Base-by-base conservation (phyloP, 2,329 filamentous ascomycete genomes). In the Colletotrichum australisinense region DNA sequence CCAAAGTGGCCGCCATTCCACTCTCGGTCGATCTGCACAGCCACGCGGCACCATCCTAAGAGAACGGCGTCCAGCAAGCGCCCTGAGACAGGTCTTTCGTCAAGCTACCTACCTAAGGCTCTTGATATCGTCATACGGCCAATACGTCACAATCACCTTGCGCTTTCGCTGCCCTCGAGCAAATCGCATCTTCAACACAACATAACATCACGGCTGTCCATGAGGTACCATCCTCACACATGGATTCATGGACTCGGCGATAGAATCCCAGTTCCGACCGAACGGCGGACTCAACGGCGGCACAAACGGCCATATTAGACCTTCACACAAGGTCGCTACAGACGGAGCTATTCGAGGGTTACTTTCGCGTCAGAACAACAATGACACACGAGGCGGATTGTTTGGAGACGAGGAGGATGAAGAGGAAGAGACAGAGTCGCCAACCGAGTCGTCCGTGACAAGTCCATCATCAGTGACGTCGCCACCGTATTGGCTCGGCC, bases 401-500 rank as follows among this genome's bases (percentile, higher is more conserved):
- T 74, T 73, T 22, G 71, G 67, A 22, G 71, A 73, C 26, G 71
- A 73, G 5, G 71, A 73, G 24, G 70, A 73, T 11, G 19, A 49
- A 22, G 42, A 49, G 32, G 67, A 60, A 16, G 70, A 73, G 7
- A 63, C 55, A n/a, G 59, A 65, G 63, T 69, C 73, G 65, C 67
- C 63, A 6, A 24, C 49, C n/a, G 57, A 60, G 30, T 71, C 74
- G 14, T 63, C 73, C 46, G 64, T 73, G 11, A 62, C 69, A 52
- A 75, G 69, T 52, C 74, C 74, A 30, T 49, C 74, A 1, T 79
- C 83, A 11, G 74, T 83, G 28, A 82, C 78, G 2, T 81, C 83
- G 22, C 86, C 86, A 24, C 86, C 86, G 5, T 88, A 87, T 78
- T 88, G 86, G 86, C 76, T 78, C 59, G 69, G 75, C 32, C 68